Percentiles rank a stretch among this genome's conserved stretches.
phyloP scores from a whole-genome alignment of 179 eudicot genomes.

The Beta corolliflora region DNA sequence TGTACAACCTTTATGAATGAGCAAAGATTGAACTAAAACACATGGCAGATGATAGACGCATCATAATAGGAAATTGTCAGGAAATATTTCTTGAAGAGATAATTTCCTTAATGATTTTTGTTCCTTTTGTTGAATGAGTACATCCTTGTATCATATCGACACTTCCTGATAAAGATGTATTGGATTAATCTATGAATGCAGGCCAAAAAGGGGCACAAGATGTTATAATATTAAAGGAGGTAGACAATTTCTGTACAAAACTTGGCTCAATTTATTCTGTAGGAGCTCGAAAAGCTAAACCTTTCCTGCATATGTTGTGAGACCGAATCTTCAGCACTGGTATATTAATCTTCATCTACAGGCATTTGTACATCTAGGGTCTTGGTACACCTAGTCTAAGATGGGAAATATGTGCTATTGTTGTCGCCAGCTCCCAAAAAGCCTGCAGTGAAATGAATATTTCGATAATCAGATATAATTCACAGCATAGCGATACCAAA shows the following conservation, averaged over 20 bases:
- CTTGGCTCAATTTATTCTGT: slow-evolving; percentile 12
- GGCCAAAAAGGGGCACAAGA: slow-evolving; percentile 16
- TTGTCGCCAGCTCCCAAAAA: slow-evolving; percentile 27
- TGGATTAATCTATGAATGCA: not conserved
- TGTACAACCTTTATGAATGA: not conserved
- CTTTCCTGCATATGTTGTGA: slow-evolving; percentile 22
- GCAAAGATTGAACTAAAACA: not conserved
- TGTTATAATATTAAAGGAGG: slow-evolving; percentile 1
- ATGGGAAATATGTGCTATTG: slow-evolving; percentile 9
- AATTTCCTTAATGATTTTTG: not conserved
- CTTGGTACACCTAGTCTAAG: slow-evolving; percentile 21
- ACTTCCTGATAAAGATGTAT: slow-evolving; percentile 14
- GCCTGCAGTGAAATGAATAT: slow-evolving; percentile 18
- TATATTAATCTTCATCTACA: slow-evolving; percentile 34
- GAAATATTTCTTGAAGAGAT: slow-evolving; percentile 4
- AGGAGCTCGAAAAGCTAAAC: slow-evolving; percentile 11
- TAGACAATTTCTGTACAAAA: slow-evolving; percentile 32
- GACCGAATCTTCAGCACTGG: slow-evolving; percentile 27
- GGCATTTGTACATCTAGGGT: slow-evolving; percentile 36
- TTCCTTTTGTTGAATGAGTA: slow-evolving; percentile 18
- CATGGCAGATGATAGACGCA: not conserved
- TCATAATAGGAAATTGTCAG: not conserved
- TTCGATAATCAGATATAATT: not conserved
- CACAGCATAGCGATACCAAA: not conserved
- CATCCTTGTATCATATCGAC: slow-evolving; percentile 9